These are phyloP conservation scores for Xylaria intraflava DNA, from an alignment of 495 filamentous ascomycete genomes.

Conservation along the genomic window DNA sequence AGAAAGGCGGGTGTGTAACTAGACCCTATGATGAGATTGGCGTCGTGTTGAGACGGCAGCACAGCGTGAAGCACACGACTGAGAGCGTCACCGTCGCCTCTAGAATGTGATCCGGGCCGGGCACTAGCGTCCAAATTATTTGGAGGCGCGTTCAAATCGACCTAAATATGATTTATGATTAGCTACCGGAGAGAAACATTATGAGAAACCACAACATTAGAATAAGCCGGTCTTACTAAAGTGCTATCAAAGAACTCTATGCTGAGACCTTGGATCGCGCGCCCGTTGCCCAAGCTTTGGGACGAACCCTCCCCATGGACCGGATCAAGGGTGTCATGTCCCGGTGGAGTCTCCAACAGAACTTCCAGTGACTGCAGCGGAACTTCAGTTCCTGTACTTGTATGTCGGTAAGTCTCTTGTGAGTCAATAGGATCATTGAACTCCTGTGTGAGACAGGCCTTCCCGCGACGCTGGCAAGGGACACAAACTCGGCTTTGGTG, in stretches of 20 bases:
- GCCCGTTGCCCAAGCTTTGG: neutral
- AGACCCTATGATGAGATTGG: no score
- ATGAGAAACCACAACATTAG: neutral
- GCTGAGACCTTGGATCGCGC: neutral
- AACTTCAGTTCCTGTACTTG: no score
- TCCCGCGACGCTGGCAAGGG: slow-evolving; percentile 1
- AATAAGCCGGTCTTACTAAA: neutral
- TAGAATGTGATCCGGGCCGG: no score
- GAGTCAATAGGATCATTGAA: neutral
- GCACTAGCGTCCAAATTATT: neutral
- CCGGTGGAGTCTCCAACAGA: neutral
- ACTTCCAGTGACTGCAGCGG: neutral
- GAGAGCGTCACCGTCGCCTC: no score
- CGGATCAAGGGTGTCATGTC: neutral
- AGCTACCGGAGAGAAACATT: no score
- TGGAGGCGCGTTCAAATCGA: neutral
- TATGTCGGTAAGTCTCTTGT: neutral
- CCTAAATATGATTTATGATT: neutral
- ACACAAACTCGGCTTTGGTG: neutral
- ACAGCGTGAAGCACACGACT: no score
- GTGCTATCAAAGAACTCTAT: neutral
- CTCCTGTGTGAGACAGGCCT: neutral
- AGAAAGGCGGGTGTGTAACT: no score
- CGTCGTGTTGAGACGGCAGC: no score
- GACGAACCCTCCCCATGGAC: neutral